Evolutionary conservation across 1,284 basidiomycete species (phyloP), one percentile per base, ranked within the genome.

Genomic region (Sanghuangporus weigelae): DNA sequence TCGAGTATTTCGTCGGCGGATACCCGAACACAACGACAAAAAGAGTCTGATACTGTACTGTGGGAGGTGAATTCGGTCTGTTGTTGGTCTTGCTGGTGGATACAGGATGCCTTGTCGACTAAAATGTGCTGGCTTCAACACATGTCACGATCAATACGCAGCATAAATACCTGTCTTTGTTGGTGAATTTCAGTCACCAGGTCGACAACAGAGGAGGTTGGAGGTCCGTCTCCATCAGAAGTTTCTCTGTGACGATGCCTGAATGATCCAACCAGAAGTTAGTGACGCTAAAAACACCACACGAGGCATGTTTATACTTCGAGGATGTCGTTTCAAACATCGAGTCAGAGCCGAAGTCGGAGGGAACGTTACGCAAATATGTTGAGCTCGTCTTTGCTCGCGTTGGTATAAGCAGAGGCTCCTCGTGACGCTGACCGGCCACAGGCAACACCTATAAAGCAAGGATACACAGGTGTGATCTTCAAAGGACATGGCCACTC

Each of bases 1-100:
- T 71, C 63, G 80, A 84, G 71, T 86, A 90, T 72, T 85, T 87
- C 73, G 91, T 87, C 26, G 81, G 76, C 14, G 89, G 89, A 69
- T 90, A 92, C 14, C 89, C 89, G 68, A 90, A 92, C 59, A 92
- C 85, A 67, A 90, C 77, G 38, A 92, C 78, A 66, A 86, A 87
- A 44, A 83, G 68, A 36, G 76, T 80, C 63, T 74, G 75, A 35
- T 57, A 49, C 14, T 72, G 68, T 11, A 69, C 63, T 63, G 68
- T 74, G 53, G 63, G 70, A 46, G 69, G 66, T 3, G 71, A 62
- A 26, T 67, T 63, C 65, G 77, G 70, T 54, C 71, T 66, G 63
- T 75, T 68, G 68, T 76, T 55, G 64, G 73, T 67, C 64, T 74
- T 67, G 67, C 68, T 57, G 69, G 6, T 74, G 67, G 16, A 79